Evolutionary conservation across 305 asterid genomes (phyloP), one percentile per base, ranked within the genome.

Genomic region (Plantago coronopus): DNA sequence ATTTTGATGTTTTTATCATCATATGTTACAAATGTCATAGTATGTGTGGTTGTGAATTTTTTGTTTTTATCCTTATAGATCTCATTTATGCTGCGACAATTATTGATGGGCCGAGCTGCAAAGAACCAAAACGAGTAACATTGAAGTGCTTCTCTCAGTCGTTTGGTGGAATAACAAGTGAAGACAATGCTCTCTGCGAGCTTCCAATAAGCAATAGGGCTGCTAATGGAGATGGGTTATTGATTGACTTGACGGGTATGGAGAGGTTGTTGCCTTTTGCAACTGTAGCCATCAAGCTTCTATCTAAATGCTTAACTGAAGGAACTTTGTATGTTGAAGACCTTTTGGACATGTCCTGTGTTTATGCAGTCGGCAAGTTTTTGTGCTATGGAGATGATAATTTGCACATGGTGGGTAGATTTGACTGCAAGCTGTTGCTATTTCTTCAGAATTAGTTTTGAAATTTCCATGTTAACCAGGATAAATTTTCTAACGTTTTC

Each of bases 321-420:
- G 97, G 96, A 77, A 87, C 94, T 66, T 72, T 89, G 62, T 83
- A 89, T 59, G 89, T 87, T 56, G 96, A 93, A 83, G 97, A 96
- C 65, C 89, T 93, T 72, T 73, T 87, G 77, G 79, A 80, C 63
- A 69, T 82, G 31, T 70, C 94, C 54, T 85, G 84, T 72, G 79
- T 82, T 67, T 77, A 76, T 81, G 78, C 88, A 64, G 83, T 79
- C 70, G 85, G 97, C 79, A 75, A 79, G 56, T 78, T 93, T 68
- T 72, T 93, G 78, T 82, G 91, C 72, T 81, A 78, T 68, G 89
- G 87, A 68, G 91, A 85, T 80, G 91, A 77, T 73, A 83, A 82
- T 69, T 78, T 93, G 76, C 97, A 87, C 70, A 89, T 89, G 88
- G 99, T 93, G 71, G 69, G 86, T 76, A 62, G 55, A 44, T 44